Base-by-base conservation (phyloP, 352 stramenopile species). In the Phytophthora colocasiae region DNA sequence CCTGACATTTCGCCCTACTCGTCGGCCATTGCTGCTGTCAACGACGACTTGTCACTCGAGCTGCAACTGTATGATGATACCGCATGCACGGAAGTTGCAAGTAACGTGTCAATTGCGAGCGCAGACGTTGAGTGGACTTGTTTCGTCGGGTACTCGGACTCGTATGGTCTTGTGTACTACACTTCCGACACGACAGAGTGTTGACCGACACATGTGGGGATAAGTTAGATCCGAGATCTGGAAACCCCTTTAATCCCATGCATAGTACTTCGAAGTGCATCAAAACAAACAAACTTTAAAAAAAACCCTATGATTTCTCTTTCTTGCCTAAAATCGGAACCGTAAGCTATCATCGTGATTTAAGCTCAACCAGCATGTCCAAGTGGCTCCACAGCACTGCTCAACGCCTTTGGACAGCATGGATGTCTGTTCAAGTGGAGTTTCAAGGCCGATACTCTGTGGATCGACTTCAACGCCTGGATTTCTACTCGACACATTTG, bases 381-480 rank as follows among this genome's bases (percentile, higher is more conserved):
- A 34, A 58, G 31, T 5, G 15, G 9, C 7, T 60, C 48, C 48
- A 59, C 10, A 22, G 8, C n/a, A 29, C 32, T 11, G 8, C 8
- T 29, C 39, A 14, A 17, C 58, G 31, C 15, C 29, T 66, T 2
- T 66, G 58, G 58, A 14, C 39, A 36, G 49, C 49, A 24, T 67
- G 59, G 59, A 67, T 67, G 45, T 58, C 46, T 7, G 54, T 62
- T 17, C 51, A 78, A 63, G 61, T 73, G 7, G 67, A 76, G 29
- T 65, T 79, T 27, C 67, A 76, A 34, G 71, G 71, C 0, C 56
- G 46, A 11, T 76, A 76, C 58, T 79, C 71, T 1, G 32, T 68
- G 8, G 44, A 56, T 5, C 71, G 67, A 19, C 45, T 79, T 24
- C 58, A 50, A n/a, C 19, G 14, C 0, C 58, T 76, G 10, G 26